Conservation (phyloP, 1,284 basidiomycete species). For the Cryptococcus neoformans region DNA sequence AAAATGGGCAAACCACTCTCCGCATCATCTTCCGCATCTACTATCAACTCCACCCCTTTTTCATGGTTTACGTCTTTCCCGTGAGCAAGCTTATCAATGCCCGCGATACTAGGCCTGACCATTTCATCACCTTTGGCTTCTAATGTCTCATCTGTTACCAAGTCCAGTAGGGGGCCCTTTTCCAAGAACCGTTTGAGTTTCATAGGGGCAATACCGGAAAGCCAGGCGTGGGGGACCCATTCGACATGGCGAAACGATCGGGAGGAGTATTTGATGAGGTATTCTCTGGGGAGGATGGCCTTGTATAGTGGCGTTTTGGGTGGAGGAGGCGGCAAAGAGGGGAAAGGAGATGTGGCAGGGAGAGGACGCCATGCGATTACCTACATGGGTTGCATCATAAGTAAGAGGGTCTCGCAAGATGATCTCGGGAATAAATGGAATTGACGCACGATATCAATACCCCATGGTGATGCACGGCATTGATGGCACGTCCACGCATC, state of each 20-base stretch:
- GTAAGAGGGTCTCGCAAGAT: not conserved
- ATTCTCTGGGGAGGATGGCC: constrained; percentile 69
- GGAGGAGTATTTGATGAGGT: constrained; percentile 81
- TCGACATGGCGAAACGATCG: constrained; percentile 68
- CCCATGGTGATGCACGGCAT: constrained; percentile 68
- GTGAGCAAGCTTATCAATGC: constrained; percentile 21
- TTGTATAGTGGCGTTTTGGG: constrained; percentile 55
- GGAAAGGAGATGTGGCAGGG: constrained; percentile 51
- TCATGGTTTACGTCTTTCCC: constrained; percentile 32
- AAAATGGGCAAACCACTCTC: constrained; percentile 63
- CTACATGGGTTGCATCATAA: constrained; percentile 29
- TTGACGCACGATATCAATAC: constrained; percentile 59
- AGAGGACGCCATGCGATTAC: constrained; percentile 88
- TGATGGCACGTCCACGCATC: constrained; percentile 73
- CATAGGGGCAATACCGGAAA: constrained; percentile 59
- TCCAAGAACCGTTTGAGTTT: constrained; percentile 74
- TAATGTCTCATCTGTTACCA: constrained; percentile 53
- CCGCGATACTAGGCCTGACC: constrained; percentile 33
- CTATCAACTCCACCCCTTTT: not conserved
- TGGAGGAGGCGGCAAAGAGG: constrained; percentile 35
- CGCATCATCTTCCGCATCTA: constrained; percentile 57
- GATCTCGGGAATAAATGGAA: not conserved
- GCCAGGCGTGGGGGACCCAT: constrained; percentile 91
- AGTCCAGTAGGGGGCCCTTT: constrained; percentile 64
- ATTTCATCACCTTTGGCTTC: constrained; percentile 20